Evolutionary conservation across 768 basidiomycete genomes (phyloP), one percentile per base, ranked within the genome.

Genomic region (Coprinopsis sp.): DNA sequence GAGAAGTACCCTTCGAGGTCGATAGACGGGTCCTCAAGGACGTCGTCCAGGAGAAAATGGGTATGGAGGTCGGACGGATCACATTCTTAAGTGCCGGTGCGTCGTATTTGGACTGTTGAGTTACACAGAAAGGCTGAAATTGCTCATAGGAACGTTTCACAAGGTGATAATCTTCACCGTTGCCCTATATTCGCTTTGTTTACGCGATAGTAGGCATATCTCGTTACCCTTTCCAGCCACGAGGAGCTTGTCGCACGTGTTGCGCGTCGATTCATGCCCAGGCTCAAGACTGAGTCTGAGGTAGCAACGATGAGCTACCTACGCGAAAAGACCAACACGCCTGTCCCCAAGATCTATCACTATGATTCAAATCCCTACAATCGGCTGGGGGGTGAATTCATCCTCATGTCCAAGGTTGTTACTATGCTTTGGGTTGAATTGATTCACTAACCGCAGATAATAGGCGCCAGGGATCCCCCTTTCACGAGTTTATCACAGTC

Each of bases 311-410:
- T 91, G 69, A 74, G 76, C n/a, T 91, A 83, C 60, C 73, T 92
- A 22, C 81, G 85, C 40, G 71, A 82, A 54, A 73, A 78, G 53
- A 87, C 87, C 4, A 64, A 67, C 45, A 71, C 91, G 18, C 88
- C 89, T 1, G 84, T 91, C 14, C 88, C 90, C 0, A 72, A 66
- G 24, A 78, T 92, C 4, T 86, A 84, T 51, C 77, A 80, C 61
- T 84, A 86, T 61, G 87, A 91, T 55, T 75, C 88, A 1, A 90
- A 90, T 57, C 89, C 88, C 7, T 87, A 79, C 61, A 91, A 92
- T 60, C 79, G 85, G 11, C 71, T 92, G 23, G 90, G 88, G 0
- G 85, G 86, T 16, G 90, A 92, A 63, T 91, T 82, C 55, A 88
- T 91, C 52, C 60, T 92, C 51, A 89, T 91, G 89, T 85, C 85